Percentiles rank a stretch among this genome's conserved stretches.
Evolutionary conservation across 2,329 filamentous ascomycete species (phyloP).

Genomic region (Albifimbria verrucaria): DNA sequence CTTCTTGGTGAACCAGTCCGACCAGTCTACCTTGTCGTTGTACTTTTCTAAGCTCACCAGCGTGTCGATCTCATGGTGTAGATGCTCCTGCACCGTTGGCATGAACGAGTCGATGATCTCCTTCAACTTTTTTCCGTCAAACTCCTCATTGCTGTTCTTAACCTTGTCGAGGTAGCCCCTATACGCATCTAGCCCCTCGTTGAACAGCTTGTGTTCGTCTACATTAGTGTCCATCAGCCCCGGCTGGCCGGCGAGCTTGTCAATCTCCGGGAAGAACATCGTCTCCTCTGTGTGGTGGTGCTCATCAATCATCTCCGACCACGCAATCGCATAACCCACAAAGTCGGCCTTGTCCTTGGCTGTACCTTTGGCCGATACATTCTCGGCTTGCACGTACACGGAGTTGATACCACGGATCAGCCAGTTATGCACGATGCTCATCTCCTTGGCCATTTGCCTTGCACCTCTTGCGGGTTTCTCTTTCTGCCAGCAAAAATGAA

Average conservation of each 20-base stretch:
- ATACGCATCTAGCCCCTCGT: slow-evolving; percentile 28
- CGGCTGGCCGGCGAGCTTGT: slow-evolving; percentile 27
- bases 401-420: slow-evolving; percentile 33
- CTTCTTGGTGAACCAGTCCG: slow-evolving; percentile 21
- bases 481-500: slow-evolving; percentile 1
- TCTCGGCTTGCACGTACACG: slow-evolving; percentile 32
- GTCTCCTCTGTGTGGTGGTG: slow-evolving; percentile 39
- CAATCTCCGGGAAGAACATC: slow-evolving; percentile 34
- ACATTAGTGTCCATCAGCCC: slow-evolving; percentile 39
- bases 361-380: slow-evolving; percentile 23
- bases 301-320: slow-evolving; percentile 27
- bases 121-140: slow-evolving; percentile 26
- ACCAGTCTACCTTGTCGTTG: slow-evolving; percentile 32
- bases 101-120: slow-evolving; percentile 33
- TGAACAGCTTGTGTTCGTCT: slow-evolving; percentile 37
- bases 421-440: slow-evolving; percentile 34
- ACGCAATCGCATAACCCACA: slow-evolving; percentile 27
- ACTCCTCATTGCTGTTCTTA: slow-evolving; percentile 20
- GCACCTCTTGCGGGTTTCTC: slow-evolving; percentile 15
- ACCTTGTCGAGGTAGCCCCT: slow-evolving; percentile 27
- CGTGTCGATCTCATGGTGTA: slow-evolving; percentile 35
- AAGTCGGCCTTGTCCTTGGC: slow-evolving; percentile 30
- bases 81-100: slow-evolving; percentile 28
- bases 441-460: slow-evolving; percentile 21
- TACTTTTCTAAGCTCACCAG: slow-evolving; percentile 30